phyloP scores from a whole-genome alignment of 169 alveolate genomes.

The Plasmodium gallinaceum region DNA sequence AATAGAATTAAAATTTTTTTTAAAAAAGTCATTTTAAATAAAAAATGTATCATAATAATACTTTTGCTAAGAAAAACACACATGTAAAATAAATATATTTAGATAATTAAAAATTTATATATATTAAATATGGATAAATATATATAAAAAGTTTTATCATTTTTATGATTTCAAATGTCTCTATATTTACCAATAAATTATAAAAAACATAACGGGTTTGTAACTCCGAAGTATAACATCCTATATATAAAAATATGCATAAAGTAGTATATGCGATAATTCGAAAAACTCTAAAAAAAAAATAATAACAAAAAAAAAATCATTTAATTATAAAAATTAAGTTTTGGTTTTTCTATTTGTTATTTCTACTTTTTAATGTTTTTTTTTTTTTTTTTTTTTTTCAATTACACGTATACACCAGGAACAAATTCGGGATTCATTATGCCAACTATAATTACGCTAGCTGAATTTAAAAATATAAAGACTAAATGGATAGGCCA shows the following conservation, averaged over 20 bases:
- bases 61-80: too few relatives aligned
- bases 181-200: slow-evolving; percentile 55
- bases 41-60: too few relatives aligned
- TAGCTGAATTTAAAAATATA: slow-evolving; percentile 63
- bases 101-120: neutral
- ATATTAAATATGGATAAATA: neutral
- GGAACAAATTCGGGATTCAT: slow-evolving; percentile 55
- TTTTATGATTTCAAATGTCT: neutral
- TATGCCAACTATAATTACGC: slow-evolving; percentile 42
- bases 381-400: neutral
- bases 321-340: too few relatives aligned
- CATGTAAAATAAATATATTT: too few relatives aligned
- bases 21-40: too few relatives aligned
- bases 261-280: slow-evolving; percentile 35
- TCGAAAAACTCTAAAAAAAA: slow-evolving; percentile 55
- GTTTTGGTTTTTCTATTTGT: too few relatives aligned
- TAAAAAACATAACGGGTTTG: slow-evolving; percentile 67
- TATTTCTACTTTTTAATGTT: neutral
- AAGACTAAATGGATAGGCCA: slow-evolving; percentile 79
- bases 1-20: neutral
- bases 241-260: slow-evolving; percentile 52
- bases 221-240: slow-evolving; percentile 61
- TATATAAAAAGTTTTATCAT: neutral
- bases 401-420: slow-evolving; percentile 77
- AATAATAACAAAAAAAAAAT: neutral